These are phyloP conservation scores for Blastocystis sp. DNA, from an alignment of 352 stramenopile species.

Conservation along the genomic window DNA sequence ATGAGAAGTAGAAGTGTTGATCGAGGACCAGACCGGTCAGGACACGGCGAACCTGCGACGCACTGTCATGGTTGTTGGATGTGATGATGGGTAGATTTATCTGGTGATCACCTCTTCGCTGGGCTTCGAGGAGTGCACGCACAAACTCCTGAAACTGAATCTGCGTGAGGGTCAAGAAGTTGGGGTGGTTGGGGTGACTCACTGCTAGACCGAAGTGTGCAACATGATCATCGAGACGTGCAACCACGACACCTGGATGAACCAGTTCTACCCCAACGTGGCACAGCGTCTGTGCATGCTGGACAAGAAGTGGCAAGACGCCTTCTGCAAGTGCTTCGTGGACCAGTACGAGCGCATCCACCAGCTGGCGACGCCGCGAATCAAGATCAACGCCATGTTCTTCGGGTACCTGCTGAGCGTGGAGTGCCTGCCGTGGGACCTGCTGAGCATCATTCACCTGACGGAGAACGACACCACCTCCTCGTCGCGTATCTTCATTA, in stretches of 20 bases:
- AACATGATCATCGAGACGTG: slow-evolving; percentile 99
- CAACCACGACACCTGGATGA: slow-evolving; percentile 86
- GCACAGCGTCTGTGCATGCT: slow-evolving; percentile 65
- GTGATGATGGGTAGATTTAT: slow-evolving; percentile 85
- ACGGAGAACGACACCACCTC: slow-evolving; percentile 99
- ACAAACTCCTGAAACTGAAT: slow-evolving; percentile 97
- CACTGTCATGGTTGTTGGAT: slow-evolving; percentile 77
- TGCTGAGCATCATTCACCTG: slow-evolving; percentile 92
- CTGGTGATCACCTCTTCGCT: slow-evolving; percentile 99
- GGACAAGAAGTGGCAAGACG: slow-evolving; percentile 79
- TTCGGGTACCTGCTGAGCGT: slow-evolving; percentile 96
- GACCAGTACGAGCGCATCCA: slow-evolving; percentile 64
- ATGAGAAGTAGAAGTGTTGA: slow-evolving; percentile 75
- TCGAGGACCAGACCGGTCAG: slow-evolving; percentile 95
- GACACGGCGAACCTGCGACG: slow-evolving; percentile 94
- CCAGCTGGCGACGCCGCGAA: slow-evolving; percentile 94
- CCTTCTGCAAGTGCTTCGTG: slow-evolving; percentile 86
- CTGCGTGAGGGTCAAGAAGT: slow-evolving; percentile 91
- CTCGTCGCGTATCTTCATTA: slow-evolving; percentile 98
- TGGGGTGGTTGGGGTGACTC: not conserved
- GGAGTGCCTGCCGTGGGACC: slow-evolving; percentile 95
- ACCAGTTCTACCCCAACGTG: slow-evolving; percentile 69
- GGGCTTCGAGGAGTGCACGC: slow-evolving; percentile 96
- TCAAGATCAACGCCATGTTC: slow-evolving; percentile 79
- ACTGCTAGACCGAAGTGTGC: slow-evolving; percentile 87